phyloP scores from a whole-genome alignment of 2,329 filamentous ascomycete genomes.

The Phyllosticta paracitricarpa region DNA sequence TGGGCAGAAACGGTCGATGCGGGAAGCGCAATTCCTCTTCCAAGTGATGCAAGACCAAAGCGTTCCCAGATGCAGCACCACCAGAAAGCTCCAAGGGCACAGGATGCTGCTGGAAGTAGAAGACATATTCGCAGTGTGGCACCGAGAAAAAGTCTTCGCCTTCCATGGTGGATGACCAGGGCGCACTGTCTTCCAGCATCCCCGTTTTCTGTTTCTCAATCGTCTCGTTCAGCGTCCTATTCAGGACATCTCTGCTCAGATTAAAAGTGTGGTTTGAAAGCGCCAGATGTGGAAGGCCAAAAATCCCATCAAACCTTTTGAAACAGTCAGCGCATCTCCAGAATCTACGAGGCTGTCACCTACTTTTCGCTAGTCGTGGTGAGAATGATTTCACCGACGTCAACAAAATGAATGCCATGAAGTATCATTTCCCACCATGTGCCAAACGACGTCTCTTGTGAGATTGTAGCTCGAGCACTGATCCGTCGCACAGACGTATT shows the following conservation, averaged over 20 bases:
- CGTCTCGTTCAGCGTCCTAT: conserved; percentile 58
- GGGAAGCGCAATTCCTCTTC: conserved; percentile 52
- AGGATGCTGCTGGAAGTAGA: conserved; percentile 72
- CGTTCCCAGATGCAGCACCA: not conserved
- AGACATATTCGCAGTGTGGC: conserved; percentile 79
- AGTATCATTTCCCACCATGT: conserved; percentile 71
- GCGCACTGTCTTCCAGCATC: conserved; percentile 45
- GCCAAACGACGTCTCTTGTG: conserved; percentile 59
- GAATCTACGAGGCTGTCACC: conserved; percentile 5
- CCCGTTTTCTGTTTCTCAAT: conserved; percentile 57
- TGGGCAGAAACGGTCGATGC: conserved; percentile 44
- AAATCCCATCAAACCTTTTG: conserved; percentile 63
- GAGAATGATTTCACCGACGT: conserved; percentile 68
- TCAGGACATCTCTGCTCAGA: conserved; percentile 48
- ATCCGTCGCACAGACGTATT: conserved; percentile 53
- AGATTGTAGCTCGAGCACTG: conserved; percentile 58
- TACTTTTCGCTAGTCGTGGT: conserved; percentile 87
- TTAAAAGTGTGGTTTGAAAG: conserved; percentile 46
- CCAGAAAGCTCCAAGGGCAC: conserved; percentile 13
- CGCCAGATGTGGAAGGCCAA: conserved; percentile 75
- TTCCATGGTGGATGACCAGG: conserved; percentile 62
- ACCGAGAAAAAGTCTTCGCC: conserved; percentile 48
- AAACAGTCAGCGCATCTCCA: not conserved
- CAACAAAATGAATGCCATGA: conserved; percentile 77
- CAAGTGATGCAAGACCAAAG: conserved; percentile 37